phyloP scores from a whole-genome alignment of 495 filamentous ascomycete species.

The Parachaetomium inaequale region DNA sequence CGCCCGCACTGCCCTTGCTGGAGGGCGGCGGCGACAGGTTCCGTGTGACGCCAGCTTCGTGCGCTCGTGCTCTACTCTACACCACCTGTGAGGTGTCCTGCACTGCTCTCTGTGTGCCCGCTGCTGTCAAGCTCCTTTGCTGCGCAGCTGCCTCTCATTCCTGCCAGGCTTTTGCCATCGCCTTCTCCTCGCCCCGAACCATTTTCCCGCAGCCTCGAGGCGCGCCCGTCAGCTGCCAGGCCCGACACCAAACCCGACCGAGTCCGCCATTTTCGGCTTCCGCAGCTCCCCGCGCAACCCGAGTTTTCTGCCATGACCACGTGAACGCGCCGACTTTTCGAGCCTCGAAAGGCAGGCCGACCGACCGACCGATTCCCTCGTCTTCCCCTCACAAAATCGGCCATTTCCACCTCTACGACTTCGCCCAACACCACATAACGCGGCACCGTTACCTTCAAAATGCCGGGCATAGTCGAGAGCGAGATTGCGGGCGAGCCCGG shows the following conservation, averaged over 20 bases:
- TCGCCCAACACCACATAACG: neutral
- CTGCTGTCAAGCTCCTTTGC: neutral
- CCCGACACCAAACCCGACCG: neutral
- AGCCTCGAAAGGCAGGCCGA: slow-evolving; percentile 17
- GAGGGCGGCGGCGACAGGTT: neutral
- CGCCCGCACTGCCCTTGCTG: neutral
- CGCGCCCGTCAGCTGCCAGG: neutral
- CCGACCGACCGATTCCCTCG: neutral
- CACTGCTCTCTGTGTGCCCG: neutral
- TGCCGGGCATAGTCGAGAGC: slow-evolving; percentile 15
- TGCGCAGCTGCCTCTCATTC: neutral
- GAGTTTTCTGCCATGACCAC: slow-evolving; percentile 16
- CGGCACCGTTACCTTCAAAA: neutral
- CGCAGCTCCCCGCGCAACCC: neutral
- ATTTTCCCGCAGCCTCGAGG: neutral
- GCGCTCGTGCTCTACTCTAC: neutral
- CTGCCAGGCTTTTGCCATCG: neutral
- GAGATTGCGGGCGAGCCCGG: slow-evolving; percentile 13
- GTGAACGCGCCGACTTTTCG: slow-evolving; percentile 10
- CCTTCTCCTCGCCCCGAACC: neutral
- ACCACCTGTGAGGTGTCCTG: neutral
- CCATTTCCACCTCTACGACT: neutral
- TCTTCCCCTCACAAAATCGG: neutral
- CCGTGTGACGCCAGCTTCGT: neutral
- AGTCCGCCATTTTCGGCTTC: neutral